phyloP scores from a whole-genome alignment of 495 filamentous ascomycete species.

The Podospora didyma region DNA sequence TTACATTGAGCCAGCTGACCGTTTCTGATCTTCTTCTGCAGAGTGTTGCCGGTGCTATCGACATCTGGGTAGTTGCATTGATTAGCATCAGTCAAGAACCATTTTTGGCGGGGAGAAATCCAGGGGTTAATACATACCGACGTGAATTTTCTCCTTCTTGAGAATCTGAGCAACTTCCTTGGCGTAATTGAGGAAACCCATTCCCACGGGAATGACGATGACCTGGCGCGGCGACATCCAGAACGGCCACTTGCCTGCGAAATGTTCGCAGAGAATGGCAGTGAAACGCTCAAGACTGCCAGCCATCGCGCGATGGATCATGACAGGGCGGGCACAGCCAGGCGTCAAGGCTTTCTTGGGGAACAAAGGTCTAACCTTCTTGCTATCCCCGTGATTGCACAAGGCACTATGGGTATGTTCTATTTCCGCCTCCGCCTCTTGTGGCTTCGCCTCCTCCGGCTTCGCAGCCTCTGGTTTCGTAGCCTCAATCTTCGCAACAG shows the following conservation, averaged over 20 bases:
- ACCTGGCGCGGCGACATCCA: constrained; percentile 94
- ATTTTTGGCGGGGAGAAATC: too few relatives aligned
- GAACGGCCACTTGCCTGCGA: constrained; percentile 97
- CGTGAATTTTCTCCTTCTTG: constrained; percentile 49
- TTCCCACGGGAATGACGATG: constrained; percentile 87
- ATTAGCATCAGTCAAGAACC: neutral
- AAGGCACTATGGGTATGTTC: constrained; percentile 10
- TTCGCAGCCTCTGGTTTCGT: constrained; percentile 20
- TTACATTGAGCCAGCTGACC: constrained; percentile 88
- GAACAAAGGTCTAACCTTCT: constrained; percentile 27
- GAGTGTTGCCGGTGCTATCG: constrained; percentile 83
- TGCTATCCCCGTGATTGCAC: constrained; percentile 31
- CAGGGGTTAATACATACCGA: constrained; percentile 32
- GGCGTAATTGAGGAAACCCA: constrained; percentile 76
- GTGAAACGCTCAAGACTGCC: constrained; percentile 94
- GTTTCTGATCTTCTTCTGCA: constrained; percentile 92
- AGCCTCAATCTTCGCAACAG: constrained; percentile 25
- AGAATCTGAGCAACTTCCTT: constrained; percentile 70
- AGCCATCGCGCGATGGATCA: constrained; percentile 94
- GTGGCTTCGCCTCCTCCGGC: constrained; percentile 28
- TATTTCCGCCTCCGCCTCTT: neutral
- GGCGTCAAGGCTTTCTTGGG: constrained; percentile 50
- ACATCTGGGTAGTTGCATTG: constrained; percentile 49
- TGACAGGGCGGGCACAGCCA: constrained; percentile 87
- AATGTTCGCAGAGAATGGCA: constrained; percentile 90